These are phyloP conservation scores for Quercus aquifolioides DNA, from an alignment of 306 rosid species.

Conservation along the genomic window DNA sequence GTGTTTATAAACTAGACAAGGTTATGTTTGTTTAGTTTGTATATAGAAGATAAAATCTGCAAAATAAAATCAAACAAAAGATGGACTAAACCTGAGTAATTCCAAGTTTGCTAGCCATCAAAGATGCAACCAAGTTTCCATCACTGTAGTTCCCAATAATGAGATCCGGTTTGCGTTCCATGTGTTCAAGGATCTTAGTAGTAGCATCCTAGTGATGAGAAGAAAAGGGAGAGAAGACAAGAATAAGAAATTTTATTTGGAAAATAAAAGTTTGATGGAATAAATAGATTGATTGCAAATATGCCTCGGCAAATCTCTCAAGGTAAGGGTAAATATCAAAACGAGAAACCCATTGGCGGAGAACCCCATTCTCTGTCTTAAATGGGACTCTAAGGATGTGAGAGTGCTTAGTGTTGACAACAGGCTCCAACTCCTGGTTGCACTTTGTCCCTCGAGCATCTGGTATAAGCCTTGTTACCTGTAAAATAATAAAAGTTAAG, in stretches of 20 bases:
- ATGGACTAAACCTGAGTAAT: slow-evolving; percentile 55
- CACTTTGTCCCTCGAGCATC: slow-evolving; percentile 88
- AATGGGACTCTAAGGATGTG: slow-evolving; percentile 85
- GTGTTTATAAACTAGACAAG: background rate
- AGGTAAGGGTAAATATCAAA: slow-evolving; percentile 88
- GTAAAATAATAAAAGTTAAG: background rate
- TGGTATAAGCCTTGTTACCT: slow-evolving; percentile 88
- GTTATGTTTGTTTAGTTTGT: too few relatives aligned
- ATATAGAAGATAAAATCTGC: background rate
- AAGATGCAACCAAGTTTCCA: slow-evolving; percentile 88
- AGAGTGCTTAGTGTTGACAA: slow-evolving; percentile 70
- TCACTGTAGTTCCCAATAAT: slow-evolving; percentile 88
- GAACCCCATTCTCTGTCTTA: slow-evolving; percentile 54
- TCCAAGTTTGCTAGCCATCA: slow-evolving; percentile 83
- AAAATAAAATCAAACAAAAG: background rate
- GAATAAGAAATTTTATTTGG: background rate
- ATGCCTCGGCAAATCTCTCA: slow-evolving; percentile 75
- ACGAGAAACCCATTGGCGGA: slow-evolving; percentile 85
- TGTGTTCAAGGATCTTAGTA: slow-evolving; percentile 45
- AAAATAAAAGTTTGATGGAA: background rate
- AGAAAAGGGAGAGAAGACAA: background rate
- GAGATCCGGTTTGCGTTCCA: slow-evolving; percentile 88
- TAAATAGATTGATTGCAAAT: background rate
- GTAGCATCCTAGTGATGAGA: slow-evolving; percentile 56
- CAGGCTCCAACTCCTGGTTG: slow-evolving; percentile 72